Percentiles rank a stretch among this genome's conserved stretches.
Evolutionary conservation across 2,329 filamentous ascomycete species (phyloP).

Genomic region (Conoideocrella luteorostrata): DNA sequence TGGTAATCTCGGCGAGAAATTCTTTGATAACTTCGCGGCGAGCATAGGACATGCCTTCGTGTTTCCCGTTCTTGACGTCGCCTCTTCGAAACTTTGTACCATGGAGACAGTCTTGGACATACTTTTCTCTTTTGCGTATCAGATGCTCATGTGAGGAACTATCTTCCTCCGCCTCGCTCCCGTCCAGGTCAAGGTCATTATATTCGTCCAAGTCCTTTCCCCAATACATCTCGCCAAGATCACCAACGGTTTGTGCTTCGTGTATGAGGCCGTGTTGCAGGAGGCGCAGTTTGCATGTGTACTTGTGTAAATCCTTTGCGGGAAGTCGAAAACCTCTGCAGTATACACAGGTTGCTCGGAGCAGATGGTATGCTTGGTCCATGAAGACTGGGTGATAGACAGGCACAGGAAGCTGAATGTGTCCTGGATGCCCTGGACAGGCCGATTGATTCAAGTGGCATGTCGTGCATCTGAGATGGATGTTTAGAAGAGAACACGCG

Average conservation of each 20-base stretch:
- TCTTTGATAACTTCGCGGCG: conserved; percentile 72
- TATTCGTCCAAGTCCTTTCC: conserved; percentile 30
- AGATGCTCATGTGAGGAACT: conserved; percentile 47
- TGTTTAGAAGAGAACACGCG: conserved; percentile 6
- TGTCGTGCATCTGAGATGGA: conserved; percentile 67
- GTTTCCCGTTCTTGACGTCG: conserved; percentile 59
- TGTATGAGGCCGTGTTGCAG: conserved; percentile 77
- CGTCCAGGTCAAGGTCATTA: conserved; percentile 34
- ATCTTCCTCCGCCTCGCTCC: conserved; percentile 59
- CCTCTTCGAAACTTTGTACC: conserved; percentile 44
- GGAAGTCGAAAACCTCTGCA: conserved; percentile 81
- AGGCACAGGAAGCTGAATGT: conserved; percentile 88
- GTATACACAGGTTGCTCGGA: conserved; percentile 84
- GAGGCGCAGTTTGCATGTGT: conserved; percentile 76
- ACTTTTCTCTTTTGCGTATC: conserved; percentile 51
- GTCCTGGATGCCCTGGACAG: conserved; percentile 89
- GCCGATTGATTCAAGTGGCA: conserved; percentile 76
- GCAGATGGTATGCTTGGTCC: conserved; percentile 78
- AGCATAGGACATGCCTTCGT: conserved; percentile 74
- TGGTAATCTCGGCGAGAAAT: conserved; percentile 69
- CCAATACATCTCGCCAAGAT: conserved; percentile 39
- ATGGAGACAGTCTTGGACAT: conserved; percentile 67
- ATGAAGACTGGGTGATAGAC: conserved; percentile 97
- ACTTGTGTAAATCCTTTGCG: conserved; percentile 69
- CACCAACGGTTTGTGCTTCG: conserved; percentile 55